Evolutionary conservation across 1,139 yeast species (phyloP), one percentile per base, ranked within the genome.

Genomic region (Suhomyces chickasaworum): DNA sequence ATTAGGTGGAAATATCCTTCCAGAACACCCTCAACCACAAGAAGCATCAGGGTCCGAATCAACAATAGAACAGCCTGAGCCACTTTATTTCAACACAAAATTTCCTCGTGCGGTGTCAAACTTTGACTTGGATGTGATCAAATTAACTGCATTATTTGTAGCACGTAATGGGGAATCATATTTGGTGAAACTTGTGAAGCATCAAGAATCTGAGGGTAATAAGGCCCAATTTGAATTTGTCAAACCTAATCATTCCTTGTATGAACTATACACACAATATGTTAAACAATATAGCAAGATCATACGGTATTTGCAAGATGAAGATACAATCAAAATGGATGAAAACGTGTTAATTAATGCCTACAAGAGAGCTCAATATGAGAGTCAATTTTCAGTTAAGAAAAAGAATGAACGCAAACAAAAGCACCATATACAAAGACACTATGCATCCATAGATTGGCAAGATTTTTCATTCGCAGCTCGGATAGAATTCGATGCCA

Each of bases 391-490:
- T 45, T 64, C 65, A 37, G 53, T 64, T 49, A 52, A 63, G 35
- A 49, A 46, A 46, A 64, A 47, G 61, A 70, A 59, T 55, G 64
- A 47, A 55, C 65, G 45, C 68, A 68, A 66, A 43, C 76, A 77
- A 43, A 54, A 58, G 18, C 50, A 55, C 13, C 57, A 60, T 31
- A 65, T 71, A 37, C 68, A 68, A 53, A 48, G 81, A 22, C 83
- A 80, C 39, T 88, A 77, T 65, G 91, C 95, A 0, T 80, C 86
- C 25, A 84, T 89, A 21, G 91, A 91, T 64, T 93, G 99, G 99
- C 84, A 84, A 50, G 89, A 87, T 51, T 90, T 90, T 59, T 71
- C 76, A 1, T 71, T 89, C 15, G 86, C 87, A 3, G 90, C 84
- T 41, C 81, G 84, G 1, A 73, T 89, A 10, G 80, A 77, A 44